Evolutionary conservation across 352 stramenopile genomes (phyloP), one percentile per base, ranked within the genome.

Genomic region (Pythium apleroticum): DNA sequence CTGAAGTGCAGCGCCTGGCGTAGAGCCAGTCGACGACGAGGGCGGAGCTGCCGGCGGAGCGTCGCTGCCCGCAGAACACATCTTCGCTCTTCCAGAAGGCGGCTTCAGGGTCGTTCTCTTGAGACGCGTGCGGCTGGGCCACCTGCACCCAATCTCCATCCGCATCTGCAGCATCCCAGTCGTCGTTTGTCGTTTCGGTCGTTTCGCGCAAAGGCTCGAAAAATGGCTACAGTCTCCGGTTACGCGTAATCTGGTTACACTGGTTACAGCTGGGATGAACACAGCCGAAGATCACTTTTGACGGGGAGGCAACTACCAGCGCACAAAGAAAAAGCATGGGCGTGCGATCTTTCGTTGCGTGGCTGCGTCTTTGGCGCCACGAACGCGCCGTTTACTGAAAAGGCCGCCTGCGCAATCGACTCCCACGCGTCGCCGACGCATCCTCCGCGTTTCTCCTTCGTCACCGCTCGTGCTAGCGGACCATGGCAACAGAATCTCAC

Each of bases 251-350:
- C 28, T 14, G 24, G 45, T 39, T 56, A 56, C 27, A n/a, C 17
- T 6, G 24, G 27, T 55, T 33, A 33, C 22, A 24, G 27, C 7
- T 27, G 50, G 5, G 33, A 15, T 27, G 56, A 69, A 69, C 37
- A 57, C n/a, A 6, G 9, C 37, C 50, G 60, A 66, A 66, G 27
- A 71, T 66, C 64, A 30, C 19, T 53, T 71, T 71, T 62, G 57
- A 66, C 20, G 61, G 64, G 64, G 64, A 71, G 57, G 52, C 57
- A 71, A 71, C 19, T 71, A 46, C 64, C 60, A 59, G 20, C 10
- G 20, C 30, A 35, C 14, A 41, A 49, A 46, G n/a, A 48, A 52
- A 55, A 50, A n/a, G 22, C 30, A 52, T 22, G 27, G 20, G 11
- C 46, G 22, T 7, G 24, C 46, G 46, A 35, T 31, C 19, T 39